Evolutionary conservation across 2,329 filamentous ascomycete species (phyloP), one percentile per base, ranked within the genome.

Genomic region (Corynespora cassiicola): DNA sequence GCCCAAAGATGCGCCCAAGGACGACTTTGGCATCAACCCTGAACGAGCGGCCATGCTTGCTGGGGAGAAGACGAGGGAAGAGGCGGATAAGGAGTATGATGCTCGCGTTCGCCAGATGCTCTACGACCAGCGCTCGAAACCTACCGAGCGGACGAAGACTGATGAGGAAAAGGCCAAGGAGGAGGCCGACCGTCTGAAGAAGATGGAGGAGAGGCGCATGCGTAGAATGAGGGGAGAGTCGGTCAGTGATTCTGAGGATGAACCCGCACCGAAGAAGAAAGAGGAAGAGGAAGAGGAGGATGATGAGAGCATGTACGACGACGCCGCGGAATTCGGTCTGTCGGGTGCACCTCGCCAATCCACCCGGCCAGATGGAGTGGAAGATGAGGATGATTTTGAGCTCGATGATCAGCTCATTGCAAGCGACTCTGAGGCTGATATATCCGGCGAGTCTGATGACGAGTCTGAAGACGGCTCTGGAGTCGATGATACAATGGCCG

Each of bases 321-420:
- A 86, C 58, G 81, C 82, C 10, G 78, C 74, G 31, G 75, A 76
- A 32, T 86, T 85, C 58, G 82, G 82, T 2, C 69, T 86, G n/a
- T 82, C 81, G 6, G 79, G 78, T 3, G 75, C 79, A 8, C 79
- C 86, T 60, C 86, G 65, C 4, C 41, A 59, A 18, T 56, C 58
- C 17, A 59, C 57, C 25, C 47, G 64, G 61, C 52, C 63, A 49
- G 45, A 59, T 37, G 52, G 68, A 52, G 42, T 95, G 21, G 90
- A 96, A 50, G 92, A 96, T 54, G 92, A 97, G 63, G 92, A 97
- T 56, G 90, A 96, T 55, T 97, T 97, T 57, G 65, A 92, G 17
- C 84, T 96, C 46, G 92, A 97, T 42, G 88, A 94, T 47, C 87
- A 95, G 59, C 77, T 97, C 11, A 80, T 96, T 21, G 90, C 90